These are phyloP conservation scores for Jasminum sambac DNA, from an alignment of 257 asterid genomes.

Conservation along the genomic window DNA sequence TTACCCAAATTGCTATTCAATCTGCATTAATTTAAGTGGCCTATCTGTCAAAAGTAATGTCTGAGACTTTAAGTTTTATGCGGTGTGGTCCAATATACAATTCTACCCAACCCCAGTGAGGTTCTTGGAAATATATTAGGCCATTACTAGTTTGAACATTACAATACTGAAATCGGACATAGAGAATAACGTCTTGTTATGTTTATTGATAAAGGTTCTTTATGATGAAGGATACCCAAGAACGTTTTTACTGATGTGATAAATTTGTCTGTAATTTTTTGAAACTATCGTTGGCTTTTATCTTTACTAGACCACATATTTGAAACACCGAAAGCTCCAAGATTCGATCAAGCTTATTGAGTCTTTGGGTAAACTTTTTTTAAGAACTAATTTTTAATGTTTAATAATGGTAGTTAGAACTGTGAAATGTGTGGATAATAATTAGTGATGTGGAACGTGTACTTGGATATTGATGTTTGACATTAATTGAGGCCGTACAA, in stretches of 20 bases:
- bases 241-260: conserved; percentile 1
- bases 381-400: too few relatives aligned
- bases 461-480: too few relatives aligned
- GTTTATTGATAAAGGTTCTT: conserved; percentile 22
- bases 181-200: background rate
- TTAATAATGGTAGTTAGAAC: too few relatives aligned
- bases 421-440: too few relatives aligned
- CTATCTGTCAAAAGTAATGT: background rate
- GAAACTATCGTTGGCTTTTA: background rate
- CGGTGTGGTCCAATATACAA: background rate
- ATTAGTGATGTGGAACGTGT: too few relatives aligned
- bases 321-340: background rate
- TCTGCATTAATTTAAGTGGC: background rate
- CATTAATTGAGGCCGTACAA: too few relatives aligned
- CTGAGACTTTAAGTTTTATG: background rate
- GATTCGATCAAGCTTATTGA: background rate
- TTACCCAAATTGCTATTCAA: background rate
- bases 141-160: background rate
- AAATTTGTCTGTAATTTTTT: background rate
- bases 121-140: background rate
- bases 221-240: background rate
- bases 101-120: background rate
- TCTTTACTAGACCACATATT: background rate
- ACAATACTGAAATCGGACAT: too few relatives aligned
- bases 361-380: background rate